These are phyloP conservation scores for Syzygium jambos DNA, from an alignment of 345 rosid genomes.

Conservation along the genomic window DNA sequence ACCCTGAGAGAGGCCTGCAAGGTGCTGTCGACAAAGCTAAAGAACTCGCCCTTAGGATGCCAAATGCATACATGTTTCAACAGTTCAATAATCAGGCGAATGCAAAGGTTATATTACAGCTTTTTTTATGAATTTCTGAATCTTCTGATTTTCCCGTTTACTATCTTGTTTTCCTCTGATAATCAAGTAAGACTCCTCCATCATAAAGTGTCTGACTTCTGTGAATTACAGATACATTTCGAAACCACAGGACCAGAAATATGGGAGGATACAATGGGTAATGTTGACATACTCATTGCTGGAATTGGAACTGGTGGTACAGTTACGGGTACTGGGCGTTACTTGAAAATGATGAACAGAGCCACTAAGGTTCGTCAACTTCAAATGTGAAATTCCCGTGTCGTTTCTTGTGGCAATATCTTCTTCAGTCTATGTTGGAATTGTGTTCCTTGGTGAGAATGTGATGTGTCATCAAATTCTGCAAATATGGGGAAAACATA, in stretches of 20 bases:
- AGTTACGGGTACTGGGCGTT: slow-evolving; percentile 72
- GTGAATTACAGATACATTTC: slow-evolving; percentile 60
- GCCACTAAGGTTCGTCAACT: slow-evolving; percentile 47
- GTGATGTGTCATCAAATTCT: not conserved
- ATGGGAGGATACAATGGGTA: slow-evolving; percentile 82
- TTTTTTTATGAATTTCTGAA: not conserved
- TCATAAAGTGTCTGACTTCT: not conserved
- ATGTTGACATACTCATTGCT: slow-evolving; percentile 68
- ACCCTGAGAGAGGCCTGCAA: slow-evolving; percentile 74
- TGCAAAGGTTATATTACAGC: slow-evolving; percentile 35
- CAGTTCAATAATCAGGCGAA: slow-evolving; percentile 78
- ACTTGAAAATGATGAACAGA: slow-evolving; percentile 73
- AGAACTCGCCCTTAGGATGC: slow-evolving; percentile 58
- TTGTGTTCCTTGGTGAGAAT: not conserved
- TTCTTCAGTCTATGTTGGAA: not conserved
- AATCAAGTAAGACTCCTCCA: not conserved
- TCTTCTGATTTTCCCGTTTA: not conserved
- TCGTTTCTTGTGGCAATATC: not conserved
- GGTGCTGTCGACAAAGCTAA: slow-evolving; percentile 88
- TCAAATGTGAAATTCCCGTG: not conserved
- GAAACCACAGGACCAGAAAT: slow-evolving; percentile 96
- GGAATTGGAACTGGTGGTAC: slow-evolving; percentile 97
- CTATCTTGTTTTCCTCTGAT: not conserved
- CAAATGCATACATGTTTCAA: slow-evolving; percentile 68
- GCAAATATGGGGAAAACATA: not conserved